A percentile compares a stretch with the other conserved stretches of the same genome.
These are phyloP conservation scores for Coemansia erecta DNA, from an alignment of 192 early-diverging fungal species.

Conservation along the genomic window DNA sequence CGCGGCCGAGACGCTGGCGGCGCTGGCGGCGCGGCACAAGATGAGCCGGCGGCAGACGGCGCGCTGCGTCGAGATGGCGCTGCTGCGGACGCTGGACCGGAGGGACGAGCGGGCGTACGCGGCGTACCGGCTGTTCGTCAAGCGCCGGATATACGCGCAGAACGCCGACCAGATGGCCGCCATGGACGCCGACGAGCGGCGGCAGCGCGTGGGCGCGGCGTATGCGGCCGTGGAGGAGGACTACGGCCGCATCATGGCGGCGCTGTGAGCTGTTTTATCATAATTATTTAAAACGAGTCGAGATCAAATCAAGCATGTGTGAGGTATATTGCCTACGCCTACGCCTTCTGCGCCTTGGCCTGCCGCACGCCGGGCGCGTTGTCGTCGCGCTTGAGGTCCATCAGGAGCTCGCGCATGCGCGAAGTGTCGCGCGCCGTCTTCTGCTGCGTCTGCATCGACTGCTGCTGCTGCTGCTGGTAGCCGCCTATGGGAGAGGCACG, in stretches of 20 bases:
- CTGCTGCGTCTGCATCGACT: too few species aligned
- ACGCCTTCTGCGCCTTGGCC: conserved; percentile 12
- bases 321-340: background rate
- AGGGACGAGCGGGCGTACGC: conserved; percentile 50
- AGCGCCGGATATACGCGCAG: conserved; percentile 76
- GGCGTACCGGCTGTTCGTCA: conserved; percentile 76
- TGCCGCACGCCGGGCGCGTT: conserved; percentile 64
- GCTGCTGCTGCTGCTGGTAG: conserved; percentile 6
- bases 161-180: conserved; percentile 72
- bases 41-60: conserved; percentile 78
- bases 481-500: conserved; percentile 44
- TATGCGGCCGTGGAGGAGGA: conserved; percentile 74
- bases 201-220: conserved; percentile 73
- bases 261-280: conserved; percentile 30
- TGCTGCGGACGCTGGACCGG: conserved; percentile 64
- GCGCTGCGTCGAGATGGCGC: conserved; percentile 79
- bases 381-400: conserved; percentile 65
- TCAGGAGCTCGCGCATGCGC: conserved; percentile 69
- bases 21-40: conserved; percentile 64
- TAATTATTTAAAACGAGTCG: too few species aligned
- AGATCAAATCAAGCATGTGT: background rate
- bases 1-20: conserved; percentile 36
- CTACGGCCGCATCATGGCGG: conserved; percentile 60
- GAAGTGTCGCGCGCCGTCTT: conserved; percentile 55
- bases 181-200: conserved; percentile 64